Conservation (phyloP, 2,329 filamentous ascomycete genomes). For the Xylariaceae sp. region DNA sequence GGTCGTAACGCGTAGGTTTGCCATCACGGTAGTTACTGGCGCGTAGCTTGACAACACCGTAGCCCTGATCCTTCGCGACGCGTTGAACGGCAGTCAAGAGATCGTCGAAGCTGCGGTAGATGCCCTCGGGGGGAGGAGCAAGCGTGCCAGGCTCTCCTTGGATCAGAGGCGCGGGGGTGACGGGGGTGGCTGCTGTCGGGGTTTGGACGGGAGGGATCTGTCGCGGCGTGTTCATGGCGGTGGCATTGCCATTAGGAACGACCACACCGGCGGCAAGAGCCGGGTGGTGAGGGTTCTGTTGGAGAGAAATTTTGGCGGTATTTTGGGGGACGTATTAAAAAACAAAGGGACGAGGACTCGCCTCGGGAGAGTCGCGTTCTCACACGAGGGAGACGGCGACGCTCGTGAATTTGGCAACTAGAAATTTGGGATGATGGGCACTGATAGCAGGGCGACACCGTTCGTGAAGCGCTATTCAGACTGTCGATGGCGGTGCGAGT, state of each 20-base stretch:
- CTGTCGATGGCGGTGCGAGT: conserved; percentile 20
- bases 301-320: conserved; percentile 35
- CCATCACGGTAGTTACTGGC: conserved; percentile 61
- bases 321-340: conserved; percentile 18
- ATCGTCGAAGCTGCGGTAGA: conserved; percentile 57
- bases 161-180: conserved; percentile 25
- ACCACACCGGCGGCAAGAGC: conserved; percentile 30
- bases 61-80: conserved; percentile 59
- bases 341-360: conserved; percentile 18
- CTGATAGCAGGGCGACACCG: conserved; percentile 17
- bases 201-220: conserved; percentile 19
- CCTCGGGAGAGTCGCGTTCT: conserved; percentile 20
- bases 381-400: conserved; percentile 7
- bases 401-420: not conserved
- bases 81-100: conserved; percentile 55
- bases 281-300: conserved; percentile 31
- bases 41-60: conserved; percentile 59
- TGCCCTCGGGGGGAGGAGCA: conserved; percentile 56
- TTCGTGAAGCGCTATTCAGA: conserved; percentile 20
- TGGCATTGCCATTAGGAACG: conserved; percentile 28
- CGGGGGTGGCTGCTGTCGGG: conserved; percentile 18
- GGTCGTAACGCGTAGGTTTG: conserved; percentile 59
- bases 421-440: conserved; percentile 7
- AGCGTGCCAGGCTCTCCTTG: conserved; percentile 33
- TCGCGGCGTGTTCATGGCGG: conserved; percentile 28